Base-by-base conservation (phyloP, 2,329 filamentous ascomycete genomes). In the Diaporthe ampelina region DNA sequence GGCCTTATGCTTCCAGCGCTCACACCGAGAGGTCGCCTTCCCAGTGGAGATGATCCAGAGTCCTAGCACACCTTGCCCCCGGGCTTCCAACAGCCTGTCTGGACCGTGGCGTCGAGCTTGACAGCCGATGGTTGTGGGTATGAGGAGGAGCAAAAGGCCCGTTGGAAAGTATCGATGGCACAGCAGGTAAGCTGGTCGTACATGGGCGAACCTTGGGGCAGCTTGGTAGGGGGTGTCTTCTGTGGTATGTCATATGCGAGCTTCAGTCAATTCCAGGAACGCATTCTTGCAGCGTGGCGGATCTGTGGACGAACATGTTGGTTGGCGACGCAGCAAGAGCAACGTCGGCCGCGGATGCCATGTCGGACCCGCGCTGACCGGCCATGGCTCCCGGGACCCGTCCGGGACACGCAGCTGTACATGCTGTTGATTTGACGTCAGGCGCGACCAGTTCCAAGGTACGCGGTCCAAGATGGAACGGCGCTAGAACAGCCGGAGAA, bases 151-250 rank as follows among this genome's bases (percentile, higher is more conserved):
- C 40, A 45, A 65, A n/a, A 37, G 61, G 45, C 61, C 43, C 21
- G 15, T 10, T 35, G 21, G 50, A 48, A 74, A 52, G 67, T 70
- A 35, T 52, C 58, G 58, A 72, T 68, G 72, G 71, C 26, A 26
- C 45, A 43, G 57, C 37, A 29, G 32, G 45, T 29, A 29, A 37
- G 32, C 15, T 57, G 72, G 74, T 69, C 35, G 59, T 24, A 74
- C 74, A 61, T 21, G 72, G 8, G 74, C 71, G 67, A 68, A 69
- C 71, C 40, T 32, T 40, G 29, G 37, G 73, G 56, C 43, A 61
- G 19, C 56, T 61, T n/a, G 69, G 24, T 52, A 71, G 69, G 43
- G 21, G 15, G 37, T 37, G 37, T 11, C 37, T 37, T 13, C 29
- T 32, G 29, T 32, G 29, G 29, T 32, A 32, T 32, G 6, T 7